Evolutionary conservation across 2,329 filamentous ascomycete species (phyloP).

Genomic region (Paecilomyces fulvus): DNA sequence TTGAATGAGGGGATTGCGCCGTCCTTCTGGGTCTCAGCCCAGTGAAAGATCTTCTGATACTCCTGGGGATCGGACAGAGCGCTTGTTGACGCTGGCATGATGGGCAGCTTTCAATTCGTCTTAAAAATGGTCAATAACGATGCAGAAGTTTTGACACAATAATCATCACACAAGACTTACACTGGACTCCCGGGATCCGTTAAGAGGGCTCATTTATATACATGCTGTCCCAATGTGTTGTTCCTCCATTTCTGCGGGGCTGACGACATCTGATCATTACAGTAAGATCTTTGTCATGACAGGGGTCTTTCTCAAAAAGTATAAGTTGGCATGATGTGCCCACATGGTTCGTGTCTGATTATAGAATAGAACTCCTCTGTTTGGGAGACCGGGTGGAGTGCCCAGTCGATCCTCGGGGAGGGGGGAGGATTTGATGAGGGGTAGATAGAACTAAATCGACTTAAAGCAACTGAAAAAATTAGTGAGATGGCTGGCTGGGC

Average conservation of each 20-base stretch:
- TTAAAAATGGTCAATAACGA: background rate
- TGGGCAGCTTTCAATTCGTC: conserved; percentile 1
- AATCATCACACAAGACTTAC: background rate
- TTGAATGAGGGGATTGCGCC: conserved; percentile 47
- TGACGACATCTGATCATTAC: background rate
- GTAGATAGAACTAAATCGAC: background rate
- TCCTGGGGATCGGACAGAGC: conserved; percentile 25
- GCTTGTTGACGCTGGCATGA: conserved; percentile 16
- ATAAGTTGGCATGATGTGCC: background rate
- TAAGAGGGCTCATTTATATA: background rate
- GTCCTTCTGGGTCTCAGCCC: conserved; percentile 54
- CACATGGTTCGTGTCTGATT: background rate
- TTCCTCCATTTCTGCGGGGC: background rate
- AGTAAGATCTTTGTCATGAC: background rate
- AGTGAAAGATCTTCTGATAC: conserved; percentile 47
- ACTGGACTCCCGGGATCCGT: background rate
- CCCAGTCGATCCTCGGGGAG: background rate
- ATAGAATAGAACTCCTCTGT: background rate
- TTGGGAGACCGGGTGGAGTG: background rate
- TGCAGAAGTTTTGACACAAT: too few species aligned
- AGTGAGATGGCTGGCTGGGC: background rate
- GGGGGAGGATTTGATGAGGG: background rate
- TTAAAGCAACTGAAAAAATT: background rate
- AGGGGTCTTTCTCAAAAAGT: background rate
- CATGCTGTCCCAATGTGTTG: background rate